phyloP scores from a whole-genome alignment of 1,139 yeast genomes.

The Taphrina communis region DNA sequence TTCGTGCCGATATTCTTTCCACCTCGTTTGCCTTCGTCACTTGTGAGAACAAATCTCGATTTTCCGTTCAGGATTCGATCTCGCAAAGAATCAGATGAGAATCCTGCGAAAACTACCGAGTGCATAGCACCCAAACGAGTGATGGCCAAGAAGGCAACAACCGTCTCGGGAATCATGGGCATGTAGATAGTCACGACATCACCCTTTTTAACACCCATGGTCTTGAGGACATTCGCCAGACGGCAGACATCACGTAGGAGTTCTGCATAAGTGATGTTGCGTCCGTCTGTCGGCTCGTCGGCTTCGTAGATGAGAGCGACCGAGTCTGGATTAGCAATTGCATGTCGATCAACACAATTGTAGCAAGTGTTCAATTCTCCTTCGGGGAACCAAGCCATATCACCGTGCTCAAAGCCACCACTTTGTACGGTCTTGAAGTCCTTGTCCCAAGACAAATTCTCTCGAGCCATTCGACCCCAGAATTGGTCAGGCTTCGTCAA shows the following conservation, averaged over 20 bases:
- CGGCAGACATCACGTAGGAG: conserved; percentile 83
- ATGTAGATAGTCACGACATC: conserved; percentile 95
- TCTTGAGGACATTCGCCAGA: conserved; percentile 82
- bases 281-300: conserved; percentile 78
- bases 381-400: conserved; percentile 88
- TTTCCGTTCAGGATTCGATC: conserved; percentile 91
- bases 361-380: conserved; percentile 93
- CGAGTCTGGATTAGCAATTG: conserved; percentile 81
- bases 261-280: conserved; percentile 80
- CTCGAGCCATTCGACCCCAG: conserved; percentile 81
- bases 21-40: conserved; percentile 97
- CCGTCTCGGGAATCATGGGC: conserved; percentile 97
- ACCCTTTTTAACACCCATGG: conserved; percentile 90
- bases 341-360: conserved; percentile 97
- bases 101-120: conserved; percentile 96
- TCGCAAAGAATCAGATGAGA: conserved; percentile 87
- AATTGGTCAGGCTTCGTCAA: conserved; percentile 80
- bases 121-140: conserved; percentile 96
- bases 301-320: conserved; percentile 91
- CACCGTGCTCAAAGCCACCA: conserved; percentile 79
- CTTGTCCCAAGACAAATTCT: conserved; percentile 80
- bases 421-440: conserved; percentile 72
- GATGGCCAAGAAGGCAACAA: conserved; percentile 91
- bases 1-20: conserved; percentile 90
- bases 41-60: conserved; percentile 87